A percentile compares a stretch with the other conserved stretches of the same genome.
Conservation (phyloP, 192 early-diverging fungal species). For the Pilobolus umbonatus region DNA sequence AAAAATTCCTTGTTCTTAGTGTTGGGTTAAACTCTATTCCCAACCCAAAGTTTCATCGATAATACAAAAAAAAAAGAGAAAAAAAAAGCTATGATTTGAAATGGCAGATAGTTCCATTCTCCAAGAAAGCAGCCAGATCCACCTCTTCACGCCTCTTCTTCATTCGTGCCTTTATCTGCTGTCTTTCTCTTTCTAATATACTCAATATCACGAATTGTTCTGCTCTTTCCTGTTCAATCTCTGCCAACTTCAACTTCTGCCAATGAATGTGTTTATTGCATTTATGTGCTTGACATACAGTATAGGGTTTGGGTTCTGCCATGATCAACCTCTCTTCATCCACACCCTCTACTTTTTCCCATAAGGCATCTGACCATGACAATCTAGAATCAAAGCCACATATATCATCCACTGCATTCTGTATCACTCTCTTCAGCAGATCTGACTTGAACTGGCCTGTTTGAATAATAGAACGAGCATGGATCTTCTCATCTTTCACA, state of each 20-base stretch:
- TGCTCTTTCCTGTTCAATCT: constrained; percentile 42
- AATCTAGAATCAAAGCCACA: constrained; percentile 48
- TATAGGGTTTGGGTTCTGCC: constrained; percentile 11
- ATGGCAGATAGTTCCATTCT: constrained; percentile 37
- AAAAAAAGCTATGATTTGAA: constrained; percentile 2
- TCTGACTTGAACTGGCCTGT: constrained; percentile 4
- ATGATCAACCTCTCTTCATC: constrained; percentile 1
- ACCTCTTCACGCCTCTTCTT: constrained; percentile 40
- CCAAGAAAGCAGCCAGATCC: constrained; percentile 29
- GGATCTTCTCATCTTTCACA: constrained; percentile 32
- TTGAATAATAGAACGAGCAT: constrained; percentile 9
- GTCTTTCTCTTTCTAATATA: constrained; percentile 33
- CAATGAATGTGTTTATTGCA: constrained; percentile 47
- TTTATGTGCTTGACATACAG: constrained; percentile 33
- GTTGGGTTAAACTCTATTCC: too few relatives aligned
- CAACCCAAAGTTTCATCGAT: too few relatives aligned
- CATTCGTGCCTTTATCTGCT: constrained; percentile 45
- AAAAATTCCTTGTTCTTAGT: too few relatives aligned
- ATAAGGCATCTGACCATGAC: constrained; percentile 36
- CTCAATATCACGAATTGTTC: constrained; percentile 28
- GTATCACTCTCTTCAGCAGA: constrained; percentile 15
- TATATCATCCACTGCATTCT: constrained; percentile 17
- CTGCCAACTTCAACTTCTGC: constrained; percentile 41
- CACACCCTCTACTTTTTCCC: constrained; percentile 27
- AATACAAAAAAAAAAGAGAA: too few relatives aligned